Percentiles rank a stretch among this genome's conserved stretches.
Evolutionary conservation across 345 rosid genomes (phyloP).

Genomic region (Salix brachista): DNA sequence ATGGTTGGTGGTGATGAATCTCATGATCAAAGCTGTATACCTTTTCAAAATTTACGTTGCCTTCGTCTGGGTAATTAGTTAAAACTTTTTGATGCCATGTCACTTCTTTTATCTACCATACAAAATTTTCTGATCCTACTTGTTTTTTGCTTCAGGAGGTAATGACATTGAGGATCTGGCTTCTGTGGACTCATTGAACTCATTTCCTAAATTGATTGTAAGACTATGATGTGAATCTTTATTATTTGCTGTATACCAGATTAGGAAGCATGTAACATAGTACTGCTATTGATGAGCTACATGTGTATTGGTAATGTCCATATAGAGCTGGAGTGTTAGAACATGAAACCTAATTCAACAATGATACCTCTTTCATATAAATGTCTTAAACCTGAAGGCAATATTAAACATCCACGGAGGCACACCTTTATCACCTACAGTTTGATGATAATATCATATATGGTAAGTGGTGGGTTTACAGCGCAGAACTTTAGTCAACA

Average conservation of each 20-base stretch:
- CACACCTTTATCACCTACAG: neutral
- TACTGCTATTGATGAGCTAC: neutral
- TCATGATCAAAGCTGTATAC: too few species aligned
- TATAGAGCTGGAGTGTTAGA: neutral
- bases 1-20: too few species aligned
- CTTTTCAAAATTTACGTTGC: too few species aligned
- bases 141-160: too few species aligned
- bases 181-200: too few species aligned
- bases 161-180: too few species aligned
- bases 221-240: too few species aligned
- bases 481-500: neutral
- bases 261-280: neutral
- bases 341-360: neutral
- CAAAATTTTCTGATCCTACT: too few species aligned
- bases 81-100: too few species aligned
- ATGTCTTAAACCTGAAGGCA: neutral
- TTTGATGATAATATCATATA: neutral
- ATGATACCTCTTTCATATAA: neutral
- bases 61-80: too few species aligned
- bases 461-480: neutral
- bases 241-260: neutral
- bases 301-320: neutral
- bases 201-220: too few species aligned
- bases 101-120: too few species aligned
- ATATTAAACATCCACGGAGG: neutral